Base-by-base conservation (phyloP, 2,329 filamentous ascomycete species). In the Fusarium staphyleae region DNA sequence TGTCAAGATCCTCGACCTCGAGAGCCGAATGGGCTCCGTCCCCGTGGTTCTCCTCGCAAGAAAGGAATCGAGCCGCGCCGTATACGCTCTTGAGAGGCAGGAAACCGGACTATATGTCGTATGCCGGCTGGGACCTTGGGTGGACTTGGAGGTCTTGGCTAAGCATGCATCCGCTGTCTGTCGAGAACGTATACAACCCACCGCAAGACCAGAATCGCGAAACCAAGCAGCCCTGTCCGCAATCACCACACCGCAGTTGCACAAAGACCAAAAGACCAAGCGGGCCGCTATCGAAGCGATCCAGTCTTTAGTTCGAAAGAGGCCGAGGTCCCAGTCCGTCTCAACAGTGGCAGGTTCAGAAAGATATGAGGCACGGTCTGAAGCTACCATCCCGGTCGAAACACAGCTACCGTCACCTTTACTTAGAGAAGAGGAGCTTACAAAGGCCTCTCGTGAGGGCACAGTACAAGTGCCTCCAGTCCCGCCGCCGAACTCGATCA, bases 31-130 rank as follows among this genome's bases (percentile, higher is more conserved):
- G 63, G 81, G 80, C 52, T 79, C 76, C 15, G 72, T 74, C 10
- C 76, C 81, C 12, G 81, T 80, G 52, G 75, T 90, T 13, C 78
- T 91, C 9, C 76, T 91, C 52, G 86, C 85, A 22, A 78, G 83
- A 52, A 78, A 82, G 36, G 83, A 87, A 35, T 75, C 78, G 19
- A 80, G 78, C 55, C 76, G 78, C 49, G 77, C 75, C 29, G 58
- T 83, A 0, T 88, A 85, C 68, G 87, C 81, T 11, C 74, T 90
- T n/a, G 89, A 93, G 74, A 80, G 84, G 18, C 84, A 89, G 29
- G 75, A 78, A 13, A 72, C 75, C 39, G 81, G 81, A 1, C 75
- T 88, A 3, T 93, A 90, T 69, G 82, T 84, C 10, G 69, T 91
- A 19, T 92, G 87, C 70, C 86, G 83, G 64, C 75, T 95, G 35